phyloP scores from a whole-genome alignment of 768 basidiomycete species.

The Gloeostereum incarnatum region DNA sequence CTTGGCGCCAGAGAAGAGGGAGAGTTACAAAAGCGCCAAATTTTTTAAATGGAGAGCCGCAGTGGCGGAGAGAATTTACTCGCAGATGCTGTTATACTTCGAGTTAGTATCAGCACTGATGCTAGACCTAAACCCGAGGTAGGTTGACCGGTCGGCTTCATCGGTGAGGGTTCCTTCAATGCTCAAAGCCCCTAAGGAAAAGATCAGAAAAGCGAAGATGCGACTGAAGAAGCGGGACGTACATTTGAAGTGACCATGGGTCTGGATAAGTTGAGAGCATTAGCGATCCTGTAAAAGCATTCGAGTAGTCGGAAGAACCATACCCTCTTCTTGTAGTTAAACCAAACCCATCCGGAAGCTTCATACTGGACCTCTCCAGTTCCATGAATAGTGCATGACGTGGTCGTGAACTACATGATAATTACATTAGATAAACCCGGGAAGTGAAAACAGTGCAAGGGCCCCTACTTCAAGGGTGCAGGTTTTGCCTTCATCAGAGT shows the following conservation, averaged over 20 bases:
- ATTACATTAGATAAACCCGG: not conserved
- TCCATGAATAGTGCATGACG: slow-evolving; percentile 6
- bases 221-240: slow-evolving; percentile 21
- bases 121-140: slow-evolving; percentile 3
- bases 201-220: slow-evolving; percentile 21
- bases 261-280: too few species aligned
- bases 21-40: too few species aligned
- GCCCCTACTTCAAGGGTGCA: not conserved
- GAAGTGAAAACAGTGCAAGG: too few species aligned
- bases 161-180: slow-evolving; percentile 7
- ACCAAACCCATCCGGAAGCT: slow-evolving; percentile 11
- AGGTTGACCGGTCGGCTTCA: slow-evolving; percentile 8
- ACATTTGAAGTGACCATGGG: slow-evolving; percentile 19
- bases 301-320: not conserved
- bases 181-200: slow-evolving; percentile 2
- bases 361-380: slow-evolving; percentile 7
- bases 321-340: slow-evolving; percentile 7
- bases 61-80: too few species aligned
- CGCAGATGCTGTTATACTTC: slow-evolving; percentile 4
- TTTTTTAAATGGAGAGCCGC: too few species aligned
- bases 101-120: slow-evolving; percentile 2
- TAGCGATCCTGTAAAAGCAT: not conserved
- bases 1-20: too few species aligned
- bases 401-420: not conserved
- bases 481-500: not conserved